Evolutionary conservation across 768 basidiomycete genomes (phyloP).

Genomic region (Pulveroboletus sp.): DNA sequence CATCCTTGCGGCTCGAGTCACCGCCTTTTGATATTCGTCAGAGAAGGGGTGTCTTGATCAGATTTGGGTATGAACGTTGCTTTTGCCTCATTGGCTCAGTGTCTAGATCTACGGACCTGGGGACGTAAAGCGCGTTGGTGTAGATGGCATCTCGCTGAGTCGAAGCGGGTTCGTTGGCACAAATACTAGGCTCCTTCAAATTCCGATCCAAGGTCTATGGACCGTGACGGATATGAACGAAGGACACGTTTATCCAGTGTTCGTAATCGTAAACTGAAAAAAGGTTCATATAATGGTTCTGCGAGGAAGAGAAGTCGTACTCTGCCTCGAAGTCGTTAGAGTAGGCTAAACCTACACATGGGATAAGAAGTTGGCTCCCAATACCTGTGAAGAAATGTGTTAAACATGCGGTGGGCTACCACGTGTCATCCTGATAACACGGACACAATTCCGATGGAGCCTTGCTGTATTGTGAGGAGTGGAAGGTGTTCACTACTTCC

Average conservation of each 20-base stretch:
- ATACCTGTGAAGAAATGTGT: not conserved
- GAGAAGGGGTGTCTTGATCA: not conserved
- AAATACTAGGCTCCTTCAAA: not conserved
- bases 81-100: not conserved
- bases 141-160: not conserved
- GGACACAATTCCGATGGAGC: not conserved
- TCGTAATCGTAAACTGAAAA: not conserved
- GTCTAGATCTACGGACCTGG: not conserved
- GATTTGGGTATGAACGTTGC: not conserved
- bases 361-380: too few relatives aligned
- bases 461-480: not conserved
- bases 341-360: too few relatives aligned
- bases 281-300: not conserved
- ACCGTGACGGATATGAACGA: not conserved
- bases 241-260: not conserved
- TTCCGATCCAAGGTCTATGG: not conserved
- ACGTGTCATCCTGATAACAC: too few relatives aligned
- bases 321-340: not conserved
- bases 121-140: not conserved
- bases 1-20: not conserved
- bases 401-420: not conserved
- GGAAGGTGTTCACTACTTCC: not conserved
- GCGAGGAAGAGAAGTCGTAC: not conserved
- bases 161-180: not conserved
- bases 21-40: not conserved